Conservation (phyloP, 2,329 filamentous ascomycete genomes). For the Akanthomyces muscarius region DNA sequence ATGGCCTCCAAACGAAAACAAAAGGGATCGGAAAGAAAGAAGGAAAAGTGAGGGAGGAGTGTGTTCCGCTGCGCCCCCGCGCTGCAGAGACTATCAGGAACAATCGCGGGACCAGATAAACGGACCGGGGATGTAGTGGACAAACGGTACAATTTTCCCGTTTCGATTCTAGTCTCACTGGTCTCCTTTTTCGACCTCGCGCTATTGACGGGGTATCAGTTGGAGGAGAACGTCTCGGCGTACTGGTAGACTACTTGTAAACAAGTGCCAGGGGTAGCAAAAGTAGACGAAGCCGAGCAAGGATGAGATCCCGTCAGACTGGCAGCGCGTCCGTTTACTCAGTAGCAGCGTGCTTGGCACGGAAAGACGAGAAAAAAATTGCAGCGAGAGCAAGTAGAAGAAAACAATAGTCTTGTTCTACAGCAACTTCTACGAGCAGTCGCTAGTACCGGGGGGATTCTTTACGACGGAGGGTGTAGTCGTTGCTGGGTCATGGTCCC, state of each 20-base stretch:
- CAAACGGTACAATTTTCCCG: neutral
- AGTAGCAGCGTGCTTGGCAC: no score
- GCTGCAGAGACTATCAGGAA: neutral
- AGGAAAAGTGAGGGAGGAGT: neutral
- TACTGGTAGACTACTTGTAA: no score
- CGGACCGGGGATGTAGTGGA: neutral
- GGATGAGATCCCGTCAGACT: no score
- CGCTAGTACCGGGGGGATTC: neutral
- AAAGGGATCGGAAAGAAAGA: neutral
- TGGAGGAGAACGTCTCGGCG: no score
- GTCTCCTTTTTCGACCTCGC: no score
- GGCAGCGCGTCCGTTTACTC: no score
- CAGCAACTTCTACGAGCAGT: neutral
- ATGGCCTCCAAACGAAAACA: neutral
- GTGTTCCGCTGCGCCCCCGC: neutral
- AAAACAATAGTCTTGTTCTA: neutral
- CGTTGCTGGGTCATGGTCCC: neutral
- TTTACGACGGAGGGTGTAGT: constrained; percentile 7
- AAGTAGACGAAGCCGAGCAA: no score
- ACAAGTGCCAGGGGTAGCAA: no score
- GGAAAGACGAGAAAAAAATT: no score
- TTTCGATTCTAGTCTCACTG: neutral
- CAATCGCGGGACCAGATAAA: neutral
- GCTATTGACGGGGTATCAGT: no score
- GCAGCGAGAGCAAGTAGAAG: neutral